Conservation (phyloP, 2,329 filamentous ascomycete species). For the Paraphoma chrysanthemicola region DNA sequence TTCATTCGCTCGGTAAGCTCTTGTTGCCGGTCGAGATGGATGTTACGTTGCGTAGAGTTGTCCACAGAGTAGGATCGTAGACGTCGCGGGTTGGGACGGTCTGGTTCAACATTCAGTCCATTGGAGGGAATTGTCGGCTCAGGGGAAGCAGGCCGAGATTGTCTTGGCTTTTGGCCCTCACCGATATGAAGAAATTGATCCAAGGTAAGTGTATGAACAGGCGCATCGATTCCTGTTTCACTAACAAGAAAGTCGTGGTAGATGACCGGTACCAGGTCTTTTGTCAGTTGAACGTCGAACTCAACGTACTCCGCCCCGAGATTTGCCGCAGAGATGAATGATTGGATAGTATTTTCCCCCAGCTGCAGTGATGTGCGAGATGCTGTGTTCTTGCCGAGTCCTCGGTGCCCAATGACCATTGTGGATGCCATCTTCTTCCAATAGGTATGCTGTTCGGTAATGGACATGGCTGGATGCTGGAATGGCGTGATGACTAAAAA, state of each 20-base stretch:
- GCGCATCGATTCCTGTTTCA: slow-evolving; percentile 95
- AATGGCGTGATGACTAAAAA: slow-evolving; percentile 96
- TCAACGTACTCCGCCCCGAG: slow-evolving; percentile 79
- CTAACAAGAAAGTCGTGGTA: slow-evolving; percentile 99
- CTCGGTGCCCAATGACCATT: slow-evolving; percentile 77
- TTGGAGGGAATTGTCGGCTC: slow-evolving; percentile 16
- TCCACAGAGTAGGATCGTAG: slow-evolving; percentile 68
- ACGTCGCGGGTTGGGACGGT: slow-evolving; percentile 37
- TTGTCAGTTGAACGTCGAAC: slow-evolving; percentile 95
- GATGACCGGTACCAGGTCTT: slow-evolving; percentile 96
- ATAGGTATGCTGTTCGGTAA: slow-evolving; percentile 90
- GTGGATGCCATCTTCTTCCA: slow-evolving; percentile 93
- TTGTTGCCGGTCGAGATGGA: slow-evolving; percentile 52
- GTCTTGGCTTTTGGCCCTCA: slow-evolving; percentile 57
- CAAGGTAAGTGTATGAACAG: slow-evolving; percentile 90
- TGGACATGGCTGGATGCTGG: slow-evolving; percentile 88
- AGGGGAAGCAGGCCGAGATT: slow-evolving; percentile 58
- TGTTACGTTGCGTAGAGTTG: slow-evolving; percentile 48
- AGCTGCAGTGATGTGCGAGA: slow-evolving; percentile 88
- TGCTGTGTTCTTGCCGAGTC: slow-evolving; percentile 85
- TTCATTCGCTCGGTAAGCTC: slow-evolving; percentile 87
- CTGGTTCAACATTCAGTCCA: slow-evolving; percentile 21
- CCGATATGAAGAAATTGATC: slow-evolving; percentile 96
- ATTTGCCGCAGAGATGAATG: slow-evolving; percentile 95
- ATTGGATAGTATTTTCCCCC: slow-evolving; percentile 93